Evolutionary conservation across 208 protist species (phyloP).

Genomic region (Naegleria gruberi): DNA sequence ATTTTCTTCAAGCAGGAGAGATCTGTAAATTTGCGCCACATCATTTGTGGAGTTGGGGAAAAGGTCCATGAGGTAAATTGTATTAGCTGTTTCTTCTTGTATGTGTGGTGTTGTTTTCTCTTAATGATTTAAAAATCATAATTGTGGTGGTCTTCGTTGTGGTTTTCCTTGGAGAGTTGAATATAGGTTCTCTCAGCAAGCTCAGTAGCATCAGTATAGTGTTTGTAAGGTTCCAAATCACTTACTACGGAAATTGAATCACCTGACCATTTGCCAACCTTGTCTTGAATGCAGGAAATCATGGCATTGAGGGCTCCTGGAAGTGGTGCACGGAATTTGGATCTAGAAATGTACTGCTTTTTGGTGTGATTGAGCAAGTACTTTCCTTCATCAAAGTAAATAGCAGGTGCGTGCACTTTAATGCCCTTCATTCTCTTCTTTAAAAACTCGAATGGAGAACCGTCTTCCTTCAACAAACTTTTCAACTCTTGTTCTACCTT

Average conservation of each 20-base stretch:
- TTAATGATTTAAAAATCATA: no score
- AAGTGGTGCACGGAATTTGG: background rate
- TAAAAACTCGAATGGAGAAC: background rate
- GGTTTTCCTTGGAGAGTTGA: background rate
- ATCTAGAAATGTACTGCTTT: background rate
- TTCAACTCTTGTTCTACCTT: background rate
- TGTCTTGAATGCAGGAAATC: background rate
- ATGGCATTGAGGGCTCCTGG: background rate
- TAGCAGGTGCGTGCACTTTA: background rate
- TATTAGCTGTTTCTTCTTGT: no score
- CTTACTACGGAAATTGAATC: background rate
- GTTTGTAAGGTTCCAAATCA: background rate
- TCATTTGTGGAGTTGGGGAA: no score
- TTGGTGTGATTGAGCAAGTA: background rate
- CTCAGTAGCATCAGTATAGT: background rate
- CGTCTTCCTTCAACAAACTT: background rate
- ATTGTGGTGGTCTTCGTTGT: background rate
- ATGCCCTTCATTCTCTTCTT: background rate
- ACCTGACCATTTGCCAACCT: background rate
- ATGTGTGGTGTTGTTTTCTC: no score
- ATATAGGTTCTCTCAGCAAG: background rate
- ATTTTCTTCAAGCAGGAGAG: no score
- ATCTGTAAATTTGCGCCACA: no score
- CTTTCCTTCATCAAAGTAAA: background rate
- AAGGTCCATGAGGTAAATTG: no score